phyloP scores from a whole-genome alignment of 2,329 filamentous ascomycete genomes.

The Orbilia blumenaviensis region DNA sequence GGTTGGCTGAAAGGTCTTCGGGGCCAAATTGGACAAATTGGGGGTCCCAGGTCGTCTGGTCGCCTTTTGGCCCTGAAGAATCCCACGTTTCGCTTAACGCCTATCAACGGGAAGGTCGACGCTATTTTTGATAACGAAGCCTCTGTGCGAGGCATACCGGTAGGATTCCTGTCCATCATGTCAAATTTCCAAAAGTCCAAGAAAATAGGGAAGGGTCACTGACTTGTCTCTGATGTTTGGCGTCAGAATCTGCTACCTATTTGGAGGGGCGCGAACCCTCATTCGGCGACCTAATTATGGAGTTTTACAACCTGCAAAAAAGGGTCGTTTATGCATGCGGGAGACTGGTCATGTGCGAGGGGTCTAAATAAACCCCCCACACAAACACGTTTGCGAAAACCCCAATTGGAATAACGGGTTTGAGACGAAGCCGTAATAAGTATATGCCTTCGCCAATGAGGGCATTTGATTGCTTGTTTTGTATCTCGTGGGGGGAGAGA shows the following conservation, averaged over 20 bases:
- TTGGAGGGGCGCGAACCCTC: conserved; percentile 32
- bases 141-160: conserved; percentile 24
- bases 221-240: conserved; percentile 22
- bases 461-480: conserved; percentile 30
- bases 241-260: conserved; percentile 30
- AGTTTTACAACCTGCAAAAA: conserved; percentile 40
- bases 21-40: conserved; percentile 23
- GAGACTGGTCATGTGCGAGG: conserved; percentile 52
- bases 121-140: conserved; percentile 52
- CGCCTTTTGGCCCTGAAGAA: background rate
- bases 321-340: conserved; percentile 37
- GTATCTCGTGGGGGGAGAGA: conserved; percentile 22
- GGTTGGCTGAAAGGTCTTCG: conserved; percentile 13
- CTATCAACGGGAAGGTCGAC: conserved; percentile 53
- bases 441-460: conserved; percentile 11
- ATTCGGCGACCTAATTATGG: conserved; percentile 53
- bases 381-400: background rate
- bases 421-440: conserved; percentile 5
- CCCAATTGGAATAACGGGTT: conserved; percentile 19
- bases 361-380: conserved; percentile 30
- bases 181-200: conserved; percentile 11
- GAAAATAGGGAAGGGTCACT: background rate
- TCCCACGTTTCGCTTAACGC: conserved; percentile 54
- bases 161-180: background rate
- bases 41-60: conserved; percentile 13